Evolutionary conservation across 225 moss, liverwort and hornwort genomes (phyloP).

Genomic region (Antitrichia curtipendula): DNA sequence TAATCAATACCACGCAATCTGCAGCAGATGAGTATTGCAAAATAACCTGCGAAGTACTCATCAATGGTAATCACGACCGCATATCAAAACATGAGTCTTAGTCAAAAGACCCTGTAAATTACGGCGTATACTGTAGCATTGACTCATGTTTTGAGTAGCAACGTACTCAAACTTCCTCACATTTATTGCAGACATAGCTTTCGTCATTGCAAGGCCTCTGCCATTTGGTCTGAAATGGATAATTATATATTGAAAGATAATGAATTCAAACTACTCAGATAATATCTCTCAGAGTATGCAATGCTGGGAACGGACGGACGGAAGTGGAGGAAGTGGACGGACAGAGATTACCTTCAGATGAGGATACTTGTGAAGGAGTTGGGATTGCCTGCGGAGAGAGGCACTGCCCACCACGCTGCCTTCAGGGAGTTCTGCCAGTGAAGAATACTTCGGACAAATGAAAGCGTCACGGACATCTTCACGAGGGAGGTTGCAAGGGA

Average conservation of each 20-base stretch:
- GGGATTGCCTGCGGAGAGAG: constrained; percentile 85
- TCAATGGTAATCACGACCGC: background rate
- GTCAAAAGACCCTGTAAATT: background rate
- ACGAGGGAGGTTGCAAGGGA: constrained; percentile 56
- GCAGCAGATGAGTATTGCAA: background rate
- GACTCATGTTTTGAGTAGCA: background rate
- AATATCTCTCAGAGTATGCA: background rate
- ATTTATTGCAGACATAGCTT: background rate
- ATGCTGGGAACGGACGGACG: background rate
- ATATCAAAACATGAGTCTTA: background rate
- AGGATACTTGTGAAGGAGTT: constrained; percentile 71
- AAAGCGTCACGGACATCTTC: constrained; percentile 94
- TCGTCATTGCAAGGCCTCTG: background rate
- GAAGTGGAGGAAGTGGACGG: background rate
- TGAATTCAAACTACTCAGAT: background rate
- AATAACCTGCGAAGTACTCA: background rate
- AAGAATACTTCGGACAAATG: constrained; percentile 59
- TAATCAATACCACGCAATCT: background rate
- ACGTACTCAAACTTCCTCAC: background rate
- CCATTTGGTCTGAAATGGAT: background rate
- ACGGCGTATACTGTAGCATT: background rate
- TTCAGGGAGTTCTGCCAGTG: constrained; percentile 72
- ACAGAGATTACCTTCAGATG: constrained; percentile 35
- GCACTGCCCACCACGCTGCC: constrained; percentile 91
- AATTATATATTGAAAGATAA: background rate